These are phyloP conservation scores for Podila epigama DNA, from an alignment of 192 early-diverging fungal species.

Conservation along the genomic window DNA sequence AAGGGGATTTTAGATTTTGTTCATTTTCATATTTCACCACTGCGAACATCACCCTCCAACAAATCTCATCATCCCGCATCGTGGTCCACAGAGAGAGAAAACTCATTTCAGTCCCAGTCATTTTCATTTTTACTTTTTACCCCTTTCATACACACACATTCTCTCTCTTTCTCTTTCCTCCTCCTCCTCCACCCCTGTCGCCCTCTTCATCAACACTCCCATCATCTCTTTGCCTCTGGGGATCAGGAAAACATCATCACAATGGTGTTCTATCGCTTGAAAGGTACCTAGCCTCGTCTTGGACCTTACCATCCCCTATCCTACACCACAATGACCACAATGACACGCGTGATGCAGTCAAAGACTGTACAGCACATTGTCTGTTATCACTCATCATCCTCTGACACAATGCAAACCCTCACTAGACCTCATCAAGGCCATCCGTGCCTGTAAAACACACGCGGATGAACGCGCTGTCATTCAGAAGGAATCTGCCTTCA, in stretches of 20 bases:
- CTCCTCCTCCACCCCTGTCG: background rate
- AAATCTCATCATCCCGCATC: too few relatives aligned
- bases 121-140: too few relatives aligned
- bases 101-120: too few relatives aligned
- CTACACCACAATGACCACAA: background rate
- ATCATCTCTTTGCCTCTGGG: conserved; percentile 6
- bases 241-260: background rate
- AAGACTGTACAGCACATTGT: background rate
- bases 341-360: background rate
- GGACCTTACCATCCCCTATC: background rate
- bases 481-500: conserved; percentile 92
- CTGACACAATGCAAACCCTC: too few relatives aligned
- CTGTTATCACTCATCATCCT: background rate
- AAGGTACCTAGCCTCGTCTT: conserved; percentile 16
- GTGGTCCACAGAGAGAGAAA: too few relatives aligned
- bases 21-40: too few relatives aligned
- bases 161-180: background rate
- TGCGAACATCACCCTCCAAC: too few relatives aligned
- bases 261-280: conserved; percentile 49
- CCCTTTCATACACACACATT: background rate
- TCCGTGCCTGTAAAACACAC: conserved; percentile 97
- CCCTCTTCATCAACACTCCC: background rate
- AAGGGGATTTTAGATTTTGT: too few relatives aligned
- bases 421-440: conserved; percentile 96
- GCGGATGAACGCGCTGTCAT: conserved; percentile 99